Evolutionary conservation across 257 asterid genomes (phyloP), one percentile per base, ranked within the genome.

Genomic region (Osmanthus fragrans): DNA sequence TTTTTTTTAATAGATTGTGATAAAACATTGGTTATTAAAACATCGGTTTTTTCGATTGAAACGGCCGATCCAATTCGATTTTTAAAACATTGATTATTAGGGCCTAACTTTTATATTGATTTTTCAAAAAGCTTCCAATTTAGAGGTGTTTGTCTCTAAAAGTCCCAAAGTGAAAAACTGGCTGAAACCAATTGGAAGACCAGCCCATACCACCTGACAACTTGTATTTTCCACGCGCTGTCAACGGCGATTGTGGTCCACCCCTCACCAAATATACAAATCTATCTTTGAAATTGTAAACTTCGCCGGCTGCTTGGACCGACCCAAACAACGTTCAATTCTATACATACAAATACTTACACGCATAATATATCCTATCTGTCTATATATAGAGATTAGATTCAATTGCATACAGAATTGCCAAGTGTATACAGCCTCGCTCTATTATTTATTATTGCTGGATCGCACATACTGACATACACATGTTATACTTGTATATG

Each of bases 391-490:
- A 15, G 12, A 15, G 16, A 40, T 58, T 30, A 67, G 80, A 33
- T 81, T 82, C 73, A 58, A 73, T 75, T 37, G 72, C 79, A 72
- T 36, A 74, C 71, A 15, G 67, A 60, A n/a, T 60, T 60, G 67
- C 67, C 13, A 5, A 60, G 30, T n/a, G 30, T 63, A 63, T 63
- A 63, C 68, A 25, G 69, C 67, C 37, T 36, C 79, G 51, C 77
- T 84, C 76, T 84, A 83, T 87, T 83, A 70, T 76, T 82, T 84
- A 81, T 87, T 83, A 70, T 76, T 80, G 81, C 84, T 80, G 79
- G 88, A 84, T 88, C 89, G 80, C 84, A 76, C 75, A n/a, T n/a
- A n/a, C n/a, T n/a, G n/a, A n/a, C n/a, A 72, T 64, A 66, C 80
- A 21, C 65, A 73, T 77, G 71, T 76, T 74, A 30, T 65, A 71